A percentile compares a stretch with the other conserved stretches of the same genome.
Conservation (phyloP, 176 grass and related monocot genomes). For the Metroxylon sagu region DNA sequence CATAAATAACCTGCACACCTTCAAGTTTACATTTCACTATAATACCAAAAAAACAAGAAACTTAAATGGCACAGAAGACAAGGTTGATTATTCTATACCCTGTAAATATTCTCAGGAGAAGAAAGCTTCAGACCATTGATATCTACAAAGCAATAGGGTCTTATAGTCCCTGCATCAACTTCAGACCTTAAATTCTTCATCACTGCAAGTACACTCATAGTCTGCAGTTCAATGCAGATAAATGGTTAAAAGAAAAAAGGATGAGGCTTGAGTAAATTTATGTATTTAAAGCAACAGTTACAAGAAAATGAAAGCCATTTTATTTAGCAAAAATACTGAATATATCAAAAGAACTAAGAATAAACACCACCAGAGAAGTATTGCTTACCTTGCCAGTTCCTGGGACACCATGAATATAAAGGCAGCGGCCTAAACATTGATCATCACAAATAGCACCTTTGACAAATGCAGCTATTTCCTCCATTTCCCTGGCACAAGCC, state of each 20-base stretch:
- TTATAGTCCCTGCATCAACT: constrained; percentile 61
- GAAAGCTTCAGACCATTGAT: constrained; percentile 95
- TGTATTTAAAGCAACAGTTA: too few species aligned
- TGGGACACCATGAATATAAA: constrained; percentile 97
- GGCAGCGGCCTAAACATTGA: constrained; percentile 87
- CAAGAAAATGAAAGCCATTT: too few species aligned
- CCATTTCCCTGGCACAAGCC: constrained; percentile 70
- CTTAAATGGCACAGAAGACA: neutral
- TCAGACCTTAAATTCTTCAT: constrained; percentile 80
- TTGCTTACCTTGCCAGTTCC: constrained; percentile 84
- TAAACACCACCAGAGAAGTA: too few species aligned
- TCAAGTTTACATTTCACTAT: neutral
- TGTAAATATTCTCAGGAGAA: constrained; percentile 92
- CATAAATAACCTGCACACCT: constrained; percentile 67
- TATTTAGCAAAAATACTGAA: too few species aligned
- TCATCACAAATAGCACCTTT: constrained; percentile 83
- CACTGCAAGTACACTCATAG: constrained; percentile 86
- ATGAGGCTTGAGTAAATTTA: neutral
- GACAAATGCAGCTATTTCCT: constrained; percentile 76
- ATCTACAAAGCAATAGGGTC: constrained; percentile 76
- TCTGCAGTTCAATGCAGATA: constrained; percentile 42
- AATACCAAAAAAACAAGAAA: constrained; percentile 5
- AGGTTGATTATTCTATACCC: constrained; percentile 27
- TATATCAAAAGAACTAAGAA: too few species aligned
- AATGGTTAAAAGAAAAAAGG: constrained; percentile 14